These are phyloP conservation scores for Chionographis japonica DNA, from an alignment of 106 monocot species.

Conservation along the genomic window DNA sequence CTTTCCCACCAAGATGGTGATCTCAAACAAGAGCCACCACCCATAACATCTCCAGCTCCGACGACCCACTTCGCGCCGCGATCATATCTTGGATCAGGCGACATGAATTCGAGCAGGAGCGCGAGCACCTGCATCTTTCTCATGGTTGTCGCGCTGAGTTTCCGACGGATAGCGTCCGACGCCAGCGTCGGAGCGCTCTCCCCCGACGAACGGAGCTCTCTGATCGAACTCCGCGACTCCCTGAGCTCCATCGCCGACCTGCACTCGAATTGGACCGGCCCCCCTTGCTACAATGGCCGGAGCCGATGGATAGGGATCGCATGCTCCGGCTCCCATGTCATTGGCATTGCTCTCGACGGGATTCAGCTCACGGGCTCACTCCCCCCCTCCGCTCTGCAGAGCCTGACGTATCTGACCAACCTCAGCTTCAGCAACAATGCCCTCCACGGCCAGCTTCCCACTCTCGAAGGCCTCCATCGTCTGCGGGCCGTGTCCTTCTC, in stretches of 20 bases:
- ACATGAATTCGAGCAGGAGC: background rate
- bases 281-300: conserved; percentile 32
- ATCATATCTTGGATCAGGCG: background rate
- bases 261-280: conserved; percentile 67
- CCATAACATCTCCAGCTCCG: background rate
- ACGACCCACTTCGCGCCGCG: background rate
- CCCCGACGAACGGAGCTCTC: conserved; percentile 24
- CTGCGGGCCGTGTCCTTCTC: conserved; percentile 34
- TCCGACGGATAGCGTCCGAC: background rate
- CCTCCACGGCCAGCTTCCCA: conserved; percentile 43
- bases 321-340: conserved; percentile 33
- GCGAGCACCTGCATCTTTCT: background rate
- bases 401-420: conserved; percentile 18
- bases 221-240: conserved; percentile 45
- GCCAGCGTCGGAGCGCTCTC: conserved; percentile 7
- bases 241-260: conserved; percentile 32
- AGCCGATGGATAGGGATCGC: conserved; percentile 61
- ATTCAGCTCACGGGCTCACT: conserved; percentile 50
- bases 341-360: conserved; percentile 28
- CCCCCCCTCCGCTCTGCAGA: conserved; percentile 11
- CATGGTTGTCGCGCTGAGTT: background rate
- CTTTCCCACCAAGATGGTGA: too few species aligned
- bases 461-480: conserved; percentile 15
- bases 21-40: too few species aligned
- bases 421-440: conserved; percentile 42